Base-by-base conservation (phyloP, 768 basidiomycete genomes). In the Leccinum ochraceum region DNA sequence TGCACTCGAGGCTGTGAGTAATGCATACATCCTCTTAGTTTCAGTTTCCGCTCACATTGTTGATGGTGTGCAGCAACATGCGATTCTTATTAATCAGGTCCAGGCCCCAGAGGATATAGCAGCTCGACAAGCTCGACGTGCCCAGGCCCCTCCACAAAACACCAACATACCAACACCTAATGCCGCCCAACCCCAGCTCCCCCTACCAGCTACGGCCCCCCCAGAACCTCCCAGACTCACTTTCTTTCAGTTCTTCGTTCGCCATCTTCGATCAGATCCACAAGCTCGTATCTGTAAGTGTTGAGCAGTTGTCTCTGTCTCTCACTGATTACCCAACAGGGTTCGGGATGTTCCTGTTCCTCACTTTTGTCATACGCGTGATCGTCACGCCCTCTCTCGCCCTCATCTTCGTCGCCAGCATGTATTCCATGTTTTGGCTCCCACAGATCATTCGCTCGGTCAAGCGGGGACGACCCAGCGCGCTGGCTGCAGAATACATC, bases 401-500 rank as follows among this genome's bases (percentile, higher is more conserved):
- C 8, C 78, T 91, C 66, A 63, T 88, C 17, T 85, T 90, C 63
- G 81, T 95, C 36, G 83, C 79, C 10, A 70, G 78, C 28, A 81
- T 92, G 58, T 94, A 95, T 73, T 88, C 88, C 6, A 81, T 81
- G 60, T 87, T 95, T 67, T 97, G 94, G 94, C 65, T 89, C 5
- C 88, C 92, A 4, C 94, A 95, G 74, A 92, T 97, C 53, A 78
- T 88, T 56, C 81, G 94, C 24, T 90, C 92, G 16, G 85, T 81
- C 16, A 81, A 82, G 22, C 82, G 90, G 24, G 89, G 88, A 9
- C 81, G 91, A 60, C 80, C 81, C 8, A 88, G 88, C 68, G 89
- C 88, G 1, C 69, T 96, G 48, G 77, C 82, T 8, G 78, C 76
- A 50, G 84, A 86, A 66, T 96, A 95, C 65, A 70, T 95, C 22